phyloP scores from a whole-genome alignment of 768 basidiomycete species.

The Serpula lacrymans region DNA sequence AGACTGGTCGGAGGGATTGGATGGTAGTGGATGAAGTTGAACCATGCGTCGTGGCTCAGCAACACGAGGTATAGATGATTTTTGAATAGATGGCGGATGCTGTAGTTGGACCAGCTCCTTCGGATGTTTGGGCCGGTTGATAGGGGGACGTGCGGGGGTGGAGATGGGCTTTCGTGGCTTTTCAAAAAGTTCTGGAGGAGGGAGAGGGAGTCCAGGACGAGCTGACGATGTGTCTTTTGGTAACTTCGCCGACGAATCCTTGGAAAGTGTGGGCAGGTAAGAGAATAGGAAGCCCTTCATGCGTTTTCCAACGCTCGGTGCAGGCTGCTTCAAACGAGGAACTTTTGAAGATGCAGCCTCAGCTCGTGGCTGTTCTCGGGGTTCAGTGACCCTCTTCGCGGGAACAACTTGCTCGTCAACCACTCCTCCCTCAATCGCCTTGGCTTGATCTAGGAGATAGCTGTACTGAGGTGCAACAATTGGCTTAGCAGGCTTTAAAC shows the following conservation, averaged over 20 bases:
- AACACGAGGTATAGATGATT: slow-evolving; percentile 42
- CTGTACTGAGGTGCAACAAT: slow-evolving; percentile 55
- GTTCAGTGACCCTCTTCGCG: background rate
- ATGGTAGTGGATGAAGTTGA: slow-evolving; percentile 44
- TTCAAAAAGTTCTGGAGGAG: slow-evolving; percentile 32
- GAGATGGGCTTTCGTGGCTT: slow-evolving; percentile 47
- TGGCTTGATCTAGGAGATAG: slow-evolving; percentile 55
- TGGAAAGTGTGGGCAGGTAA: slow-evolving; percentile 52
- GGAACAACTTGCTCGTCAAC: slow-evolving; percentile 4
- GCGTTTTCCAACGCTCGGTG: slow-evolving; percentile 40
- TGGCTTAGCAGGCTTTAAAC: slow-evolving; percentile 33
- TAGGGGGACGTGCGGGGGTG: slow-evolving; percentile 54
- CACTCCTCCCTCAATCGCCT: slow-evolving; percentile 5
- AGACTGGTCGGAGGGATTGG: slow-evolving; percentile 32
- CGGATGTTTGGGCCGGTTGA: slow-evolving; percentile 45
- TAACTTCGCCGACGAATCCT: slow-evolving; percentile 14
- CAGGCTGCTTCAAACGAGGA: slow-evolving; percentile 5
- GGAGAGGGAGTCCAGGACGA: slow-evolving; percentile 48
- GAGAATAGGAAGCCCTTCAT: slow-evolving; percentile 59
- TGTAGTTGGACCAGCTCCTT: slow-evolving; percentile 66
- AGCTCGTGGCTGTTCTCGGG: slow-evolving; percentile 10
- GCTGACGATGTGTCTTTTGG: slow-evolving; percentile 35
- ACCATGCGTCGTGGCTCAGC: slow-evolving; percentile 47
- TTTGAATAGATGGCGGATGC: slow-evolving; percentile 40
- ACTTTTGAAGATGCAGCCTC: slow-evolving; percentile 5